phyloP scores from a whole-genome alignment of 2,329 filamentous ascomycete species.

The Iodosphaeria phyllophila region DNA sequence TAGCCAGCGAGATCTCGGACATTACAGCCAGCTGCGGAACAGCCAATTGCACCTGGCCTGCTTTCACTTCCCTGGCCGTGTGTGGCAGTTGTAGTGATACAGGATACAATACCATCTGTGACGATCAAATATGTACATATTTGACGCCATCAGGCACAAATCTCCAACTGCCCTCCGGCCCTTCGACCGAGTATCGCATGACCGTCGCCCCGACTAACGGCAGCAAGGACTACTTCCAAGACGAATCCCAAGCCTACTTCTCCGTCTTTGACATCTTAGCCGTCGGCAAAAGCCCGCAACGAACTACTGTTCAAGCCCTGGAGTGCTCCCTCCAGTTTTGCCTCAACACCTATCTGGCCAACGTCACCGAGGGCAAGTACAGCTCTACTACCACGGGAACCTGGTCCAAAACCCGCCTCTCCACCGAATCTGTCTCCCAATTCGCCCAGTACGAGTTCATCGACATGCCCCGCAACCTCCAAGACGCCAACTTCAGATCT shows the following conservation, averaged over 20 bases:
- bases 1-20: conserved; percentile 11
- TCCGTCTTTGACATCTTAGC: conserved; percentile 17
- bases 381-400: conserved; percentile 8
- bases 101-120: conserved; percentile 5
- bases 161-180: conserved; percentile 6
- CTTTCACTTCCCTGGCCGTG: conserved; percentile 16
- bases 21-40: conserved; percentile 12
- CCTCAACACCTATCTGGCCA: conserved; percentile 13
- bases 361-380: conserved; percentile 11
- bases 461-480: too few relatives aligned
- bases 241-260: conserved; percentile 11
- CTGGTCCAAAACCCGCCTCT: conserved; percentile 13
- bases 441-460: background rate
- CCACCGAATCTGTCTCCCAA: too few relatives aligned
- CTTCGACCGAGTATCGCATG: conserved; percentile 11
- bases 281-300: conserved; percentile 7
- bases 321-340: conserved; percentile 20
- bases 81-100: conserved; percentile 10
- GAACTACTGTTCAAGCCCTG: conserved; percentile 8
- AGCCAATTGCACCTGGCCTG: conserved; percentile 17
- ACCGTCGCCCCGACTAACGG: conserved; percentile 11
- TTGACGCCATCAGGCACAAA: conserved; percentile 12
- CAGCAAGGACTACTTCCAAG: conserved; percentile 4
- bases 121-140: conserved; percentile 11
- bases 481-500: too few relatives aligned